Evolutionary conservation across 768 basidiomycete species (phyloP).

Genomic region (Suillus plorans): DNA sequence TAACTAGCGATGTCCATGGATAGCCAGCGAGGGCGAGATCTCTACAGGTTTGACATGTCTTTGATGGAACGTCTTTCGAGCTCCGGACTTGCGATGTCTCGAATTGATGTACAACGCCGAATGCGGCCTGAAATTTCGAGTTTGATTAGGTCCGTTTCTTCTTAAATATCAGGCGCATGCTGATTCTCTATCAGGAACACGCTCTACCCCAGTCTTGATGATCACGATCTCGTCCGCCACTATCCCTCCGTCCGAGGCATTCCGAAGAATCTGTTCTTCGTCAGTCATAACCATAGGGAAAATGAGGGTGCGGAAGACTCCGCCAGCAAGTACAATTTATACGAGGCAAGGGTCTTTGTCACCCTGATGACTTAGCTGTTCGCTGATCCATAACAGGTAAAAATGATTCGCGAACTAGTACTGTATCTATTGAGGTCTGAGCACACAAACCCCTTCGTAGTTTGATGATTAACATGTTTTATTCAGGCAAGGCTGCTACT

Average conservation of each 20-base stretch:
- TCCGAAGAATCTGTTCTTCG: slow-evolving; percentile 63
- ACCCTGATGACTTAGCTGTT: slow-evolving; percentile 21
- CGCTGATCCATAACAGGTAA: slow-evolving; percentile 26
- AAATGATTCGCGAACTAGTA: slow-evolving; percentile 54
- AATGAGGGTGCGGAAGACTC: slow-evolving; percentile 61
- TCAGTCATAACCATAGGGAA: slow-evolving; percentile 62
- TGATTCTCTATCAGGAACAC: slow-evolving; percentile 40
- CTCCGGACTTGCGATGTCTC: slow-evolving; percentile 62
- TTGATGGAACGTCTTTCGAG: slow-evolving; percentile 72
- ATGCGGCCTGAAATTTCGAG: slow-evolving; percentile 73
- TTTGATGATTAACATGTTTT: not conserved
- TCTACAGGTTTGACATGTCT: slow-evolving; percentile 71
- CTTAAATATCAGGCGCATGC: not conserved
- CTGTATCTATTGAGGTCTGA: slow-evolving; percentile 45
- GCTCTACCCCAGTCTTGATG: slow-evolving; percentile 60
- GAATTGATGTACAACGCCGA: slow-evolving; percentile 68
- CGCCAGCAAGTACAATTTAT: slow-evolving; percentile 62
- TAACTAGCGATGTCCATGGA: slow-evolving; percentile 68
- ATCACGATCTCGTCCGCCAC: slow-evolving; percentile 48
- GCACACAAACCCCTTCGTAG: not conserved
- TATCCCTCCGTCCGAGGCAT: slow-evolving; percentile 65
- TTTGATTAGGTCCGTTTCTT: slow-evolving; percentile 30
- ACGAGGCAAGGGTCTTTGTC: slow-evolving; percentile 62
- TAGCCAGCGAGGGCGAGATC: slow-evolving; percentile 46
- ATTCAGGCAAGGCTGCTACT: slow-evolving; percentile 47